These are phyloP conservation scores for Microsporum ferrugineum DNA, from an alignment of 2,329 filamentous ascomycete species.

Conservation along the genomic window DNA sequence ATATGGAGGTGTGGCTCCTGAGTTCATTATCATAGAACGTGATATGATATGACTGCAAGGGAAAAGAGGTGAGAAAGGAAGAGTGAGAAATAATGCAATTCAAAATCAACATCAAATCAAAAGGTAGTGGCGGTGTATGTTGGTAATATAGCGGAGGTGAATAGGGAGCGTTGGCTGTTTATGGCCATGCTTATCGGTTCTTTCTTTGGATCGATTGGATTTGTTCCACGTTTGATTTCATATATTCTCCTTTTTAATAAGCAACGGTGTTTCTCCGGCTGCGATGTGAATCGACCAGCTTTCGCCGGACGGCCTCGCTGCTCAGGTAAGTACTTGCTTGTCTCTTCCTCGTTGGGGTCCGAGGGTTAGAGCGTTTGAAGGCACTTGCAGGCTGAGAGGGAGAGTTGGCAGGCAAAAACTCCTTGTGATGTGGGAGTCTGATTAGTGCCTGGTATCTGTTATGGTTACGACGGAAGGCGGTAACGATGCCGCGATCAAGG, in stretches of 20 bases:
- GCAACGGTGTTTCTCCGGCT: slow-evolving; percentile 26
- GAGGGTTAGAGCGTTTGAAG: slow-evolving; percentile 33
- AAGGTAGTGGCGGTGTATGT: not conserved
- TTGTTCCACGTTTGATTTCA: not conserved
- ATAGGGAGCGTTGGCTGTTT: not conserved
- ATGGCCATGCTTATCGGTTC: not conserved
- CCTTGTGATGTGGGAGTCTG: slow-evolving; percentile 36
- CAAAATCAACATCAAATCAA: not conserved
- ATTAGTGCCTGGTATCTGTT: slow-evolving; percentile 40
- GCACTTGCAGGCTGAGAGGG: slow-evolving; percentile 33
- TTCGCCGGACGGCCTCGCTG: slow-evolving; percentile 34
- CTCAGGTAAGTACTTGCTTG: slow-evolving; percentile 28
- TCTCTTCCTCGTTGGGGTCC: slow-evolving; percentile 32
- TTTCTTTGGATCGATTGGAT: not conserved
- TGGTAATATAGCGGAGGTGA: not conserved
- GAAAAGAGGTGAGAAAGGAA: not conserved
- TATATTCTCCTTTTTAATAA: slow-evolving; percentile 13
- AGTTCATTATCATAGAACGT: not conserved
- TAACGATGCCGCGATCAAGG: slow-evolving; percentile 60
- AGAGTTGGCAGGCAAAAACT: slow-evolving; percentile 36
- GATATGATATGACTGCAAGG: not conserved
- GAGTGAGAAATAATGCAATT: not conserved
- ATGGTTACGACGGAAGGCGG: slow-evolving; percentile 59
- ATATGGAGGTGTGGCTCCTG: not conserved
- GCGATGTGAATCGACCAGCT: slow-evolving; percentile 34